Evolutionary conservation across 495 filamentous ascomycete genomes (phyloP).

Genomic region (Venustampulla echinocandica): DNA sequence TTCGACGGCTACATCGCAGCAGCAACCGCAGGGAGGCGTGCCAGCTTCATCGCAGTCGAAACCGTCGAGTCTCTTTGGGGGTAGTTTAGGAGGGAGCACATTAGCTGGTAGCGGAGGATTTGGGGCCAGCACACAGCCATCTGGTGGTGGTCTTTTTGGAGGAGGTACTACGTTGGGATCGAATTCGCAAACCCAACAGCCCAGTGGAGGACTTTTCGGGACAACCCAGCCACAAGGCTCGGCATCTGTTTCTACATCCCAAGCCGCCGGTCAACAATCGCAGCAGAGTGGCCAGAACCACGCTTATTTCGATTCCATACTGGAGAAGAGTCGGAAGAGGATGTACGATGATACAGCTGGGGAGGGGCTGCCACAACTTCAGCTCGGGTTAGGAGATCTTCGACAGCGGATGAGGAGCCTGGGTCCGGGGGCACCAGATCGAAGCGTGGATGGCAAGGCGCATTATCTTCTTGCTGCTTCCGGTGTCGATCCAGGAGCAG

Average conservation of each 20-base stretch:
- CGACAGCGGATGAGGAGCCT: conserved; percentile 74
- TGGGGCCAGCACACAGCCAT: not conserved
- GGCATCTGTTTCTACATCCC: not conserved
- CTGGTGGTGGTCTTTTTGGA: not conserved
- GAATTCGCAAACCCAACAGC: not conserved
- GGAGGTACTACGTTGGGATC: not conserved
- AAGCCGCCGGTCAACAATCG: not conserved
- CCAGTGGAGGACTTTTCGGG: not conserved
- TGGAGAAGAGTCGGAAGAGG: conserved; percentile 67
- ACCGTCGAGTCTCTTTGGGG: no score
- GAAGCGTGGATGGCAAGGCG: conserved; percentile 53
- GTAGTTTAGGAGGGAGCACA: no score
- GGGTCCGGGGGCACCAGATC: conserved; percentile 43
- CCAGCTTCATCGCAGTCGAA: no score
- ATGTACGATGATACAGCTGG: conserved; percentile 42
- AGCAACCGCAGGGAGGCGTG: no score
- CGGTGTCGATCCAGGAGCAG: conserved; percentile 70
- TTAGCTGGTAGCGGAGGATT: not conserved
- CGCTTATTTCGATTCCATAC: conserved; percentile 80
- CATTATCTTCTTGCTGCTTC: conserved; percentile 86
- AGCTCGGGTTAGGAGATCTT: conserved; percentile 81
- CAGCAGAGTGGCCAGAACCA: conserved; percentile 15
- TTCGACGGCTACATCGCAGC: no score
- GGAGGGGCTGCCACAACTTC: conserved; percentile 58
- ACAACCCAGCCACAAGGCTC: not conserved